Evolutionary conservation across 179 eudicot species (phyloP).

Genomic region (Beta lomatogona): DNA sequence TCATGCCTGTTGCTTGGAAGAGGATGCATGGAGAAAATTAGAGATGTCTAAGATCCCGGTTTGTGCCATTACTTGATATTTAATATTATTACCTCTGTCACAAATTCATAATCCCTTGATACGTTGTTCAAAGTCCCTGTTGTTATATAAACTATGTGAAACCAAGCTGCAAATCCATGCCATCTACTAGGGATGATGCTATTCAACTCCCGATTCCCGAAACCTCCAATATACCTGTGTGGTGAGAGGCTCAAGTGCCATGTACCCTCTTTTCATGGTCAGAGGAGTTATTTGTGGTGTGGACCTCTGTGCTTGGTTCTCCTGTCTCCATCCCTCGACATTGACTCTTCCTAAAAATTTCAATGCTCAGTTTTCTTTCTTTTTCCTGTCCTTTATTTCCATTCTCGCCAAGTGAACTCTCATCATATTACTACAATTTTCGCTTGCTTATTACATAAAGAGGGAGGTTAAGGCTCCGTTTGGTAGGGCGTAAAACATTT

Average conservation of each 20-base stretch:
- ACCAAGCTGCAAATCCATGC: background rate
- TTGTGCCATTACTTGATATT: slow-evolving; percentile 20
- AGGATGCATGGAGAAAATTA: slow-evolving; percentile 77
- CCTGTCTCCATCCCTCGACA: background rate
- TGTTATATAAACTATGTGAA: background rate
- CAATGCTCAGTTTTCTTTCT: background rate
- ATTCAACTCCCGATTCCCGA: background rate
- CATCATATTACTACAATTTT: background rate
- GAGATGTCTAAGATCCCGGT: slow-evolving; percentile 77
- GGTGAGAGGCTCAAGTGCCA: background rate
- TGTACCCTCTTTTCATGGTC: background rate
- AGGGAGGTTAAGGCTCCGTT: too few relatives aligned
- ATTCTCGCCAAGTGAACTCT: background rate
- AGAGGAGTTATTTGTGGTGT: slow-evolving; percentile 1
- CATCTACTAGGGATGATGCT: background rate
- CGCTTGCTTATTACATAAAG: too few relatives aligned
- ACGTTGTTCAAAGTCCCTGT: background rate
- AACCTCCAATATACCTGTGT: background rate
- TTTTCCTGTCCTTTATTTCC: background rate
- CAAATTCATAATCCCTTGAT: background rate
- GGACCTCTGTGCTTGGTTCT: background rate
- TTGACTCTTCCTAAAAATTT: background rate
- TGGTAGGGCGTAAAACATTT: too few relatives aligned
- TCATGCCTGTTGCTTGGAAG: slow-evolving; percentile 92
- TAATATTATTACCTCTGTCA: background rate